Evolutionary conservation across 192 early-diverging fungal genomes (phyloP), one percentile per base, ranked within the genome.

Genomic region (Diversispora epigaea): DNA sequence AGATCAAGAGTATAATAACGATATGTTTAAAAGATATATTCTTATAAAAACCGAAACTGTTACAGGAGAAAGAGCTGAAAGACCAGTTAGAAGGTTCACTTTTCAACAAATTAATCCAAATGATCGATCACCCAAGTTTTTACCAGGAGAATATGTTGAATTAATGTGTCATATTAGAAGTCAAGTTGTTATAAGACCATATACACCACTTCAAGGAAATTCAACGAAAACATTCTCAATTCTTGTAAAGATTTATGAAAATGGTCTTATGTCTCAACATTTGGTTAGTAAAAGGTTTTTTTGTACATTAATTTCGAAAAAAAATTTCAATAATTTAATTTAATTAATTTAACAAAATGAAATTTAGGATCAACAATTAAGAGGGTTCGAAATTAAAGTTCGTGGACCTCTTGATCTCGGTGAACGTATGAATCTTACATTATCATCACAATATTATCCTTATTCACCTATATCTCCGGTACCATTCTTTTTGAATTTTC

Each of bases 81-180:
- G 10, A 4, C 75, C 67, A 8, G 75, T 76, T 3, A 55, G 46
- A 17, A 45, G 50, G 19, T 76, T 76, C 39, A 76, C 67, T 1
- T 76, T 76, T 47, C 68, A n/a, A 44, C 19, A 40, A 14, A 22
- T 68, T 17, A 40, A 76, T 47, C 10, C 41, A 22, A 57, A 54
- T 21, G 17, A 54, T 0, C 19, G 43, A 19, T 47, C 41, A 75
- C 54, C 52, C n/a, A 46, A 60, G 58, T 69, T 76, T 22, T 12
- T 69, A n/a, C 75, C 75, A 9, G 75, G 75, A 6, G 66, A 76
- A 39, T 76, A 47, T 39, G 58, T 76, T 39, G 75, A 76, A 60
- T 43, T 76, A 19, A 66, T 64, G 46, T 55, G 66, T 22, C n/a
- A 47, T 21, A 50, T 69, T 43, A 58, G 69, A 58, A 54, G 67